Evolutionary conservation across 1,139 yeast species (phyloP).

Genomic region (Hyphopichia khmerensis): DNA sequence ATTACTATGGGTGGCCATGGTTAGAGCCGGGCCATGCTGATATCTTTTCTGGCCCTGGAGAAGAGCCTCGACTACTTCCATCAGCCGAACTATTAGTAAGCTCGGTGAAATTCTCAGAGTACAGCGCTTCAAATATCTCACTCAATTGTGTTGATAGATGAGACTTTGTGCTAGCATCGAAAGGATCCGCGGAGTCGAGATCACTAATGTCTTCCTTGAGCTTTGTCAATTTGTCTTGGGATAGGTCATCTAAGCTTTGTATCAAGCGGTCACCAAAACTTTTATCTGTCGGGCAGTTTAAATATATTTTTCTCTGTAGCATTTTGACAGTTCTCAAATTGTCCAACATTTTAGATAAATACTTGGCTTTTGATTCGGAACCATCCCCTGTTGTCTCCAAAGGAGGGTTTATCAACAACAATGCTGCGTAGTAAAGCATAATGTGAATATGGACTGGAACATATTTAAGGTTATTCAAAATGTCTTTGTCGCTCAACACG

Average conservation of each 20-base stretch:
- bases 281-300: conserved; percentile 54
- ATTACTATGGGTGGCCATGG: conserved; percentile 60
- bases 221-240: conserved; percentile 34
- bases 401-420: conserved; percentile 54
- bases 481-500: conserved; percentile 60
- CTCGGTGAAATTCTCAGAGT: conserved; percentile 17
- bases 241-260: conserved; percentile 41
- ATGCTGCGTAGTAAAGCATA: conserved; percentile 68
- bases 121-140: conserved; percentile 15
- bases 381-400: conserved; percentile 20
- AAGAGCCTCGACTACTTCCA: conserved; percentile 23
- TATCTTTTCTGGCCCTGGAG: conserved; percentile 41
- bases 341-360: conserved; percentile 17
- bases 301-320: conserved; percentile 41
- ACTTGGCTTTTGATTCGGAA: conserved; percentile 15
- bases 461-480: conserved; percentile 54
- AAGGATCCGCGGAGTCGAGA: conserved; percentile 6
- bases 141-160: conserved; percentile 17
- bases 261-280: conserved; percentile 52
- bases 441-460: conserved; percentile 72
- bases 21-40: conserved; percentile 71
- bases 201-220: conserved; percentile 9
- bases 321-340: conserved; percentile 34
- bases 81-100: conserved; percentile 14
- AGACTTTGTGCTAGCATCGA: conserved; percentile 10